These are phyloP conservation scores for Ceratocystis destructans DNA, from an alignment of 2,329 filamentous ascomycete species.

Conservation along the genomic window DNA sequence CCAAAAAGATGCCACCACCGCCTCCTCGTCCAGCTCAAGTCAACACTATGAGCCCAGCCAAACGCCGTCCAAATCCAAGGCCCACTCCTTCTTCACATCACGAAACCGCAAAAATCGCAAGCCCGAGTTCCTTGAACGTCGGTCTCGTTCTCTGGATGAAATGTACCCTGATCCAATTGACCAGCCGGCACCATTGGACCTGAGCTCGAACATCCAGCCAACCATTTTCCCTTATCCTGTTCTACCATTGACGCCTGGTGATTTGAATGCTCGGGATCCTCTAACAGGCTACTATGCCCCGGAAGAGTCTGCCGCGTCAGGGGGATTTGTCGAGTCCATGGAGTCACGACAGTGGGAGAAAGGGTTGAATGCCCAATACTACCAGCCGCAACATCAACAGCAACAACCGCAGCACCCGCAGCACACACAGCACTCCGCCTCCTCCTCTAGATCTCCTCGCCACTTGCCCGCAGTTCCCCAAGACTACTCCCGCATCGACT, in stretches of 20 bases:
- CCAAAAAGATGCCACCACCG: conserved; percentile 25
- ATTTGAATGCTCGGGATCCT: conserved; percentile 15
- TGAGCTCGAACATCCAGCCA: not conserved
- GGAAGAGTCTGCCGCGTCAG: not conserved
- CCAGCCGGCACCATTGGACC: conserved; percentile 11
- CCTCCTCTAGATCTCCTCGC: not conserved
- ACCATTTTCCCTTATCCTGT: conserved; percentile 3
- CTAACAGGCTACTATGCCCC: conserved; percentile 13
- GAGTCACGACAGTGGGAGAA: not conserved
- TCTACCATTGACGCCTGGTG: conserved; percentile 15
- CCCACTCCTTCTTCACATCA: conserved; percentile 9
- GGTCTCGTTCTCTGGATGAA: conserved; percentile 29
- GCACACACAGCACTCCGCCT: not conserved
- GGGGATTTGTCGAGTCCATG: not conserved
- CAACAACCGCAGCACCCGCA: not conserved
- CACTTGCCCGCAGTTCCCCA: not conserved
- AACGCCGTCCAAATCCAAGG: conserved; percentile 24
- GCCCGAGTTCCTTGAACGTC: conserved; percentile 21
- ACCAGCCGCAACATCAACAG: not conserved
- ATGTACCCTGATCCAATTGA: conserved; percentile 26
- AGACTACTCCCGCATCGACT: not conserved
- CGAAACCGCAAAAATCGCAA: conserved; percentile 19
- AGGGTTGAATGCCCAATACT: not conserved
- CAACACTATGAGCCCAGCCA: conserved; percentile 36
- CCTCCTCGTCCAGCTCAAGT: conserved; percentile 32